A percentile compares a stretch with the other conserved stretches of the same genome.
Conservation (phyloP, 1,139 yeast species). For the Geotrichum aggregatum region DNA sequence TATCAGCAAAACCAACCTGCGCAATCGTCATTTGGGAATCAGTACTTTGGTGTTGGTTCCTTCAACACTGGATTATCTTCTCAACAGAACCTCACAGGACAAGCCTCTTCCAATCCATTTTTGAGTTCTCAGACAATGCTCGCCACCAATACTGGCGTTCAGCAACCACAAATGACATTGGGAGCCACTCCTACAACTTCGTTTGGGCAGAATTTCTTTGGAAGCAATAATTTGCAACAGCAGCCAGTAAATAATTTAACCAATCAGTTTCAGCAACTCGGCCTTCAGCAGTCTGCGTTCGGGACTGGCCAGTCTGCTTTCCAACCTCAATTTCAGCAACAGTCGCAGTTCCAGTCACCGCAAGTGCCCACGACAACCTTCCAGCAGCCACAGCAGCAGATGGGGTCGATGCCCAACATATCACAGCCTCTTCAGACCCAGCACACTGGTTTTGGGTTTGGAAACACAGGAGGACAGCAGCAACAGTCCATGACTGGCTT, state of each 20-base stretch:
- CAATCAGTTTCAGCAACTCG: slow-evolving; percentile 54
- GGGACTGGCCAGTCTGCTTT: slow-evolving; percentile 11
- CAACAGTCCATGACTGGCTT: slow-evolving; percentile 5
- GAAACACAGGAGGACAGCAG: slow-evolving; percentile 20
- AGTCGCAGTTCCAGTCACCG: background rate
- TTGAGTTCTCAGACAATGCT: background rate
- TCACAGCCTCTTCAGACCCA: slow-evolving; percentile 22
- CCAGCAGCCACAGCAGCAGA: background rate
- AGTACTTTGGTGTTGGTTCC: no score
- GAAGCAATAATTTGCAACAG: background rate
- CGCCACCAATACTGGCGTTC: background rate
- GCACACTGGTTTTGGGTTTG: slow-evolving; percentile 28
- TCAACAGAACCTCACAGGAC: no score
- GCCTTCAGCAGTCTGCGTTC: no score
- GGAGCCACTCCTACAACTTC: slow-evolving; percentile 2
- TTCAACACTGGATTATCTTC: no score
- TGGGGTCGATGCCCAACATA: background rate
- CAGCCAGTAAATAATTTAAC: slow-evolving; percentile 23
- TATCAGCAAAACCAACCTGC: background rate
- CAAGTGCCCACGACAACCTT: no score
- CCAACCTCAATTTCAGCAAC: slow-evolving; percentile 8
- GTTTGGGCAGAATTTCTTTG: slow-evolving; percentile 7
- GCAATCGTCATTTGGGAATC: no score
- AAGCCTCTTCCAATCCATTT: no score
- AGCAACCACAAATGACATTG: background rate